Conservation (phyloP, 163 green algal genomes). For the Chlamydomonas reinhardtii region DNA sequence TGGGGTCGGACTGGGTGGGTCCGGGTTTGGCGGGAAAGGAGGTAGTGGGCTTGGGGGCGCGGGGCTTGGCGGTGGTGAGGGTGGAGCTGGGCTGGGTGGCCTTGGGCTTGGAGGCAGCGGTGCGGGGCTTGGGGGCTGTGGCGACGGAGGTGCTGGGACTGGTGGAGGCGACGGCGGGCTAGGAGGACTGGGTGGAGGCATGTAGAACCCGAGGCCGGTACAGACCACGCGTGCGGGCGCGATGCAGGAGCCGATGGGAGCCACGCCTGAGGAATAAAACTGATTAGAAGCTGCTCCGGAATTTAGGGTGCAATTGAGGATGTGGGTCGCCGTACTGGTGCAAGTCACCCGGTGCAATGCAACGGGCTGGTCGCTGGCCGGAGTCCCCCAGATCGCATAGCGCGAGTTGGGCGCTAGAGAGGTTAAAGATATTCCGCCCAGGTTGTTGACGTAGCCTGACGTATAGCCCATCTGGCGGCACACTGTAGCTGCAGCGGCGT, state of each 20-base stretch:
- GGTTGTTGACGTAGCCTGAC: constrained; percentile 22
- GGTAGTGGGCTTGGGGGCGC: no score
- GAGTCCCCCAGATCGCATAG: not conserved
- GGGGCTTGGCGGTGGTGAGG: no score
- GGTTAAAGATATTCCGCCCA: no score
- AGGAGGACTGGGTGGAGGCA: not conserved
- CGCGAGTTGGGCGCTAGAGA: not conserved
- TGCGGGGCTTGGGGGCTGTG: not conserved
- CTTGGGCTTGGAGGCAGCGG: no score
- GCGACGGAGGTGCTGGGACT: not conserved
- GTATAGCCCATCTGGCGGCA: constrained; percentile 17
- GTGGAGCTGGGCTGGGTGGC: no score
- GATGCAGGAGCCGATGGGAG: not conserved
- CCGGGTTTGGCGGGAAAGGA: no score
- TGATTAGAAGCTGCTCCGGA: not conserved
- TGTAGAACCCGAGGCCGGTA: not conserved
- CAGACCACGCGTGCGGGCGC: not conserved
- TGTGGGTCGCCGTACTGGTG: not conserved
- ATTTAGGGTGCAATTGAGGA: not conserved
- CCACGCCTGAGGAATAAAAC: not conserved
- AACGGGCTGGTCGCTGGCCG: not conserved
- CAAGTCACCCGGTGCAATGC: not conserved
- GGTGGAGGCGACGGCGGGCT: not conserved
- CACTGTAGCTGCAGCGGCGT: not conserved
- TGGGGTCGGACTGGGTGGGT: no score